Conservation (phyloP, 768 basidiomycete species). For the Coprinellus micaceus region DNA sequence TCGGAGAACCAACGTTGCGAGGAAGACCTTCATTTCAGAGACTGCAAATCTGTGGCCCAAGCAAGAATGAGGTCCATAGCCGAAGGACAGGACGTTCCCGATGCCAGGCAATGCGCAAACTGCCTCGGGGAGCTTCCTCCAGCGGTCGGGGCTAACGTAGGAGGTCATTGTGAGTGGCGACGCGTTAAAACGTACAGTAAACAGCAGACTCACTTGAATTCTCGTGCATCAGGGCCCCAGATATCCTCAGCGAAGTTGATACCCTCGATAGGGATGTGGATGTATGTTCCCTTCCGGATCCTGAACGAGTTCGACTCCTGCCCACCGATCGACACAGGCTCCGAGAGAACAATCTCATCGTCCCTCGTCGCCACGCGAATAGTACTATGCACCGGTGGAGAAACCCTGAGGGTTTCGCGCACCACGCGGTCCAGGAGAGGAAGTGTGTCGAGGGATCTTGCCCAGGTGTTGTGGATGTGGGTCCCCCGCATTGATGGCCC, state of each 20-base stretch:
- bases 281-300: conserved; percentile 51
- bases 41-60: conserved; percentile 47
- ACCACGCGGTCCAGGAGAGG: conserved; percentile 57
- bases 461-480: background rate
- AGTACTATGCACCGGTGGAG: conserved; percentile 53
- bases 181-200: no score
- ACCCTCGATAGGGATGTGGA: conserved; percentile 58
- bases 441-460: conserved; percentile 31
- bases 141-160: conserved; percentile 49
- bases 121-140: conserved; percentile 37
- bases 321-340: conserved; percentile 38
- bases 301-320: conserved; percentile 35
- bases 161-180: background rate
- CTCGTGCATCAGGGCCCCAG: conserved; percentile 51
- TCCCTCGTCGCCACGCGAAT: conserved; percentile 53
- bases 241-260: conserved; percentile 47
- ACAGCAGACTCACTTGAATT: conserved; percentile 50
- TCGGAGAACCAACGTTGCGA: conserved; percentile 40
- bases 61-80: conserved; percentile 48
- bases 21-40: conserved; percentile 48
- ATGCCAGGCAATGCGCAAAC: conserved; percentile 44
- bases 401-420: conserved; percentile 53
- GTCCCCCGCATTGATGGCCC: background rate
- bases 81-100: conserved; percentile 51
- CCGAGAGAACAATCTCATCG: conserved; percentile 50